Conservation (phyloP, 192 early-diverging fungal genomes). For the Entophlyctis luteolus region DNA sequence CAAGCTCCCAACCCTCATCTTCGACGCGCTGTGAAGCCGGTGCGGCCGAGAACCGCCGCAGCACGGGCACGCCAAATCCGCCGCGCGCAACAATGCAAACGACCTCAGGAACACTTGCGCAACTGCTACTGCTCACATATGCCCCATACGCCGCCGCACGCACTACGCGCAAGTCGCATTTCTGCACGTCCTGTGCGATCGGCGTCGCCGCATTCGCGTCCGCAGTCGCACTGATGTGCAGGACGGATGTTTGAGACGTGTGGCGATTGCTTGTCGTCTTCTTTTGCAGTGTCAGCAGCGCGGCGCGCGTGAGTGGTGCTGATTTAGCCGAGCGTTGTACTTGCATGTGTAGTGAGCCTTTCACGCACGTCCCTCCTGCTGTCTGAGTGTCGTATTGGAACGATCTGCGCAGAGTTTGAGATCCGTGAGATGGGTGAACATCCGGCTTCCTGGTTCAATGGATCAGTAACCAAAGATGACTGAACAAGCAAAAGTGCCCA, state of each 20-base stretch:
- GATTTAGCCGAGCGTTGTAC: too few relatives aligned
- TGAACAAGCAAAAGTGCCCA: not conserved
- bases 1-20: not conserved
- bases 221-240: too few relatives aligned
- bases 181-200: not conserved
- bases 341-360: too few relatives aligned
- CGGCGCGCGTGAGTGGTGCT: too few relatives aligned
- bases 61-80: slow-evolving; percentile 17
- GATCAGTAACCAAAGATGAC: not conserved
- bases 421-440: not conserved
- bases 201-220: too few relatives aligned
- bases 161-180: not conserved
- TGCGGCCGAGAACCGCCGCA: not conserved
- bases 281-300: too few relatives aligned
- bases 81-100: slow-evolving; percentile 17
- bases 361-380: too few relatives aligned
- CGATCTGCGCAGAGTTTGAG: too few relatives aligned
- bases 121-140: too few relatives aligned
- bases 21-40: not conserved
- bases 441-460: slow-evolving; percentile 20
- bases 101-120: not conserved
- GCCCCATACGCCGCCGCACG: not conserved
- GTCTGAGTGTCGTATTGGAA: too few relatives aligned
- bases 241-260: too few relatives aligned
- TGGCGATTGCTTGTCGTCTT: too few relatives aligned